phyloP scores from a whole-genome alignment of 208 protist genomes.

The Trypanosoma theileri region DNA sequence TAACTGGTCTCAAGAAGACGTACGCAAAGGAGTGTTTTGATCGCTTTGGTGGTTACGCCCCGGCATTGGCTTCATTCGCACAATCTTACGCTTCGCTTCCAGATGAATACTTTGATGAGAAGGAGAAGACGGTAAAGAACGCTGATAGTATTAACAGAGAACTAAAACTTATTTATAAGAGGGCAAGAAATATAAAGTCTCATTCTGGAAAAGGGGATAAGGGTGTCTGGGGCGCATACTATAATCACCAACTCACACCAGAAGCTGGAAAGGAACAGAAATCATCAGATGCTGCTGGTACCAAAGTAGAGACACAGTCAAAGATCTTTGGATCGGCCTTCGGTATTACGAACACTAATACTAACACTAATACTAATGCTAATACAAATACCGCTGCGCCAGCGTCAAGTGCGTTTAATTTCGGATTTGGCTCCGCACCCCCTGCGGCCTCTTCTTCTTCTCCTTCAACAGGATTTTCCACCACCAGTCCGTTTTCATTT shows the following conservation, averaged over 20 bases:
- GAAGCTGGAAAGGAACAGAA: background rate
- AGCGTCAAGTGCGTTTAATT: conserved; percentile 8
- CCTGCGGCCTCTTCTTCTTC: background rate
- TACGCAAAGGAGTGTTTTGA: conserved; percentile 66
- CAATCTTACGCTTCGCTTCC: conserved; percentile 61
- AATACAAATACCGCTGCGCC: conserved; percentile 10
- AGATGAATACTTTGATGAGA: conserved; percentile 56
- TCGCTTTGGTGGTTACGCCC: conserved; percentile 52
- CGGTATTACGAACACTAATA: conserved; percentile 11
- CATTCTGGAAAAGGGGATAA: conserved; percentile 38
- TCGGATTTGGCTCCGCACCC: conserved; percentile 25
- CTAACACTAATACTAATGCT: background rate
- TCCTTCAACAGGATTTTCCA: background rate
- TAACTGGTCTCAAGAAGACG: conserved; percentile 63
- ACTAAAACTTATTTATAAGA: conserved; percentile 57
- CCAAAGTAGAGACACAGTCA: background rate
- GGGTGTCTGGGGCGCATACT: conserved; percentile 60
- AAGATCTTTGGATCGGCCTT: conserved; percentile 3
- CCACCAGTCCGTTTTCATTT: conserved; percentile 4
- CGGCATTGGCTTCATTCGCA: conserved; percentile 76
- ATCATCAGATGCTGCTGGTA: background rate
- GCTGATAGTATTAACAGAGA: conserved; percentile 65
- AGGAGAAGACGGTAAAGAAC: conserved; percentile 33
- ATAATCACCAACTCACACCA: conserved; percentile 6
- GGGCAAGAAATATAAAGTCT: conserved; percentile 57